Evolutionary conservation across 2,329 filamentous ascomycete species (phyloP).

Genomic region (Zymoseptoria ardabiliae): DNA sequence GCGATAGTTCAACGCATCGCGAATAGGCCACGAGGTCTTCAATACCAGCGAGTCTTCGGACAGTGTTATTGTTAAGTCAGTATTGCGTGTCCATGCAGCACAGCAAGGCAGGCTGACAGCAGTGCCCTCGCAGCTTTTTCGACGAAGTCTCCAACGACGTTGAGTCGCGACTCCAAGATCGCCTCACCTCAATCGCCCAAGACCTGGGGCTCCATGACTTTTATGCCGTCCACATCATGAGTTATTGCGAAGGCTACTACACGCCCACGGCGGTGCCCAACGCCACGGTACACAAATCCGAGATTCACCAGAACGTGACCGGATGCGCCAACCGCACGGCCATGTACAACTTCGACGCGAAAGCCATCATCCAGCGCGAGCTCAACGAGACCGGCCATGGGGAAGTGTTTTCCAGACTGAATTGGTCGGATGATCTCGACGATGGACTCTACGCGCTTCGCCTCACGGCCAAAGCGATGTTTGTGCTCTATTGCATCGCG

Average conservation of each 20-base stretch:
- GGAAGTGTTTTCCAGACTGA: slow-evolving; percentile 43
- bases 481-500: slow-evolving; percentile 53
- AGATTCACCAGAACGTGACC: slow-evolving; percentile 46
- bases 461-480: slow-evolving; percentile 45
- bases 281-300: slow-evolving; percentile 31
- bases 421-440: slow-evolving; percentile 52
- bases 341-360: slow-evolving; percentile 52
- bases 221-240: slow-evolving; percentile 54
- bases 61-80: slow-evolving; percentile 1
- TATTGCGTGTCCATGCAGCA: slow-evolving; percentile 6
- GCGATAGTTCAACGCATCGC: slow-evolving; percentile 48
- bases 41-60: slow-evolving; percentile 15
- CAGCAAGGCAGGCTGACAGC: not conserved
- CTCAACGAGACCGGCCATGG: slow-evolving; percentile 36
- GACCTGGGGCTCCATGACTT: slow-evolving; percentile 52
- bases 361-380: slow-evolving; percentile 41
- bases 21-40: slow-evolving; percentile 38
- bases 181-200: slow-evolving; percentile 37
- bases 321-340: slow-evolving; percentile 47
- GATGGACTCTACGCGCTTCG: slow-evolving; percentile 46
- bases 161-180: slow-evolving; percentile 36
- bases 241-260: slow-evolving; percentile 50
- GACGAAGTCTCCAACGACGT: slow-evolving; percentile 28
- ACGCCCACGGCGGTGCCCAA: slow-evolving; percentile 37
- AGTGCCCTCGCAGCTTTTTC: slow-evolving; percentile 16